Evolutionary conservation across 2,329 filamentous ascomycete species (phyloP).

Genomic region (Fusarium sulawesiense): DNA sequence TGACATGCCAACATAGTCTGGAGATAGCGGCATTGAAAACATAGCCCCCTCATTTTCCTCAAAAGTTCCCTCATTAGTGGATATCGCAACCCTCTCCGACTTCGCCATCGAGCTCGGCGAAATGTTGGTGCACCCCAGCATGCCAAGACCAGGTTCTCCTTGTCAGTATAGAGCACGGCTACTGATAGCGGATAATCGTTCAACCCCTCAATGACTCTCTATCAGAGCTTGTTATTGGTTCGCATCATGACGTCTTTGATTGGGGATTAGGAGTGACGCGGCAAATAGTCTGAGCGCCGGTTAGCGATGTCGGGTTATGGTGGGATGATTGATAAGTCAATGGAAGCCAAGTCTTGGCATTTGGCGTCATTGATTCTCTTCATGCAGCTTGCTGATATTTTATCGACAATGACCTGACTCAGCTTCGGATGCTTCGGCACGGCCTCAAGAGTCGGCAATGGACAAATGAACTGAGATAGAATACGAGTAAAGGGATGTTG

Average conservation of each 20-base stretch:
- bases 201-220: not conserved
- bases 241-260: constrained; percentile 4
- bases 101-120: not conserved
- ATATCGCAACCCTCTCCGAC: not conserved
- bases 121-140: not conserved
- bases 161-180: not conserved
- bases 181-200: not conserved
- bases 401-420: not conserved
- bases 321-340: constrained; percentile 1
- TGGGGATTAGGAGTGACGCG: not conserved
- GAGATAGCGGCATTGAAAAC: not conserved
- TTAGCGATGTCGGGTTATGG: not conserved
- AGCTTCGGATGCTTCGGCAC: not conserved
- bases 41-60: not conserved
- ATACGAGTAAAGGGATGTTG: no score
- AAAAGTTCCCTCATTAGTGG: not conserved
- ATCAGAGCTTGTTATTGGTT: not conserved
- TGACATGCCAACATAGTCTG: not conserved
- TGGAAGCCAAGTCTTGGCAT: not conserved
- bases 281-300: not conserved
- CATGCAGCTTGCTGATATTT: not conserved
- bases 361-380: not conserved
- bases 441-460: not conserved
- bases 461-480: not conserved
- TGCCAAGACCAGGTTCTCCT: not conserved